Percentiles rank a stretch among this genome's conserved stretches.
These are phyloP conservation scores for Gilbertella persicaria DNA, from an alignment of 371 early-diverging fungal species.

Conservation along the genomic window DNA sequence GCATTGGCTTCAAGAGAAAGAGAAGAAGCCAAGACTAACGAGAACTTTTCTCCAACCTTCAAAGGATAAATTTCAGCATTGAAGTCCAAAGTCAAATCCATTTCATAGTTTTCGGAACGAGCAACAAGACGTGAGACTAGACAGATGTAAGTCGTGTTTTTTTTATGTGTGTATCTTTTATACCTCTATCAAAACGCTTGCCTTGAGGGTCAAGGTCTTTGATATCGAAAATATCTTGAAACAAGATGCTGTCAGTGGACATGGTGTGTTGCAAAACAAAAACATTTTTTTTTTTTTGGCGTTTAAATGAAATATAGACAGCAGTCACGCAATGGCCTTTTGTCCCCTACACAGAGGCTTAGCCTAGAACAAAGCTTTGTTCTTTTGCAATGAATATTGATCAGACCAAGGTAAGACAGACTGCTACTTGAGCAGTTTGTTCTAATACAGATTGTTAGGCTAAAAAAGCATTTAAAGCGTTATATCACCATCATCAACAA, in stretches of 20 bases:
- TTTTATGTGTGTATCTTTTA: not conserved
- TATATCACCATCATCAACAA: conserved; percentile 30
- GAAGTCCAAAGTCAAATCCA: conserved; percentile 89
- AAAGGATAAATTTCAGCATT: conserved; percentile 93
- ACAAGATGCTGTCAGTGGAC: conserved; percentile 76
- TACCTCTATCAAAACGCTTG: conserved; percentile 93
- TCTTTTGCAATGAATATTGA: conserved; percentile 16
- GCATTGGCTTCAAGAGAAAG: conserved; percentile 57
- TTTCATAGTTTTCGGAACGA: conserved; percentile 85
- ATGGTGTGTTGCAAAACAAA: conserved; percentile 27
- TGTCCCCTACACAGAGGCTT: conserved; percentile 7
- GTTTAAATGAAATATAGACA: not conserved
- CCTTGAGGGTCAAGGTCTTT: conserved; percentile 88
- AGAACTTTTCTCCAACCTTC: conserved; percentile 80
- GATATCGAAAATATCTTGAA: conserved; percentile 86
- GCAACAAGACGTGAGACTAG: conserved; percentile 88
- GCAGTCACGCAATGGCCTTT: not conserved
- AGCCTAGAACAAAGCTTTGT: conserved; percentile 1
- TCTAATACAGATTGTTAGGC: conserved; percentile 18
- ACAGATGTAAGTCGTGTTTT: not conserved
- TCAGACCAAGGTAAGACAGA: conserved; percentile 16
- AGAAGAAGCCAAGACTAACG: conserved; percentile 80
- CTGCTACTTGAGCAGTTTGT: not conserved
- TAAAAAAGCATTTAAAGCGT: conserved; percentile 34
- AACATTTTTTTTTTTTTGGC: conserved; percentile 1